Base-by-base conservation (phyloP, 805 yeast species). In the Cyberlindnera euphorbiae region DNA sequence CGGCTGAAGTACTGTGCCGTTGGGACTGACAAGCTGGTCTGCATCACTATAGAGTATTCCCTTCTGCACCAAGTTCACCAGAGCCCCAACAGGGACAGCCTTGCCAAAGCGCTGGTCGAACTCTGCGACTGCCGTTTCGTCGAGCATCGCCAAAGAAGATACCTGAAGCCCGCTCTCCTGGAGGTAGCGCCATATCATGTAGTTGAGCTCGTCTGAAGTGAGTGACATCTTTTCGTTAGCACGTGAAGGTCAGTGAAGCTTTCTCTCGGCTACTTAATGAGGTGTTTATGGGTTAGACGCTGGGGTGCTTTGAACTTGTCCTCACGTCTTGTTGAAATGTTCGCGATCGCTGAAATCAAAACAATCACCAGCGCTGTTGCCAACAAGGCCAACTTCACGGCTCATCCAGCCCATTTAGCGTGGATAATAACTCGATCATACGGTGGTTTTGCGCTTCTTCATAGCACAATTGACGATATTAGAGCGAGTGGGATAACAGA, bases 121-220 rank as follows among this genome's bases (percentile, higher is more conserved):
- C 15, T 68, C 67, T 43, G 75, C 67, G 9, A 83, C 79, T 15
- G 71, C 63, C 1, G 90, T 66, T 47, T 84, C 89, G 46, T 83
- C 81, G 44, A 82, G 85, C 19, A 93, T 61, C 0, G 96, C 94
- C 51, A 72, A 77, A 0, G 95, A 88, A 2, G 93, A 69, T 15
- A 85, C 68, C 34, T 84, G 89, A 26, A 57, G 67, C 3, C 94
- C 94, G 6, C 80, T 67, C 57, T 93, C 97, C 54, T 87, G 95
- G 26, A 88, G 69, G 54, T 90, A 93, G 43, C 97, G 65, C 96
- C 96, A 93, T 36, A 90, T 75, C 49, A 93, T 71, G 56, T 90
- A 90, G 65, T 90, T 93, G 36, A 90, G 73, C 60, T 88, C 95
- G 39, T 73, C 77, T 38, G 93, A 81, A 5, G 93, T 75, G 32